Conservation (phyloP, 306 rosid species). For the Begonia masoniana region DNA sequence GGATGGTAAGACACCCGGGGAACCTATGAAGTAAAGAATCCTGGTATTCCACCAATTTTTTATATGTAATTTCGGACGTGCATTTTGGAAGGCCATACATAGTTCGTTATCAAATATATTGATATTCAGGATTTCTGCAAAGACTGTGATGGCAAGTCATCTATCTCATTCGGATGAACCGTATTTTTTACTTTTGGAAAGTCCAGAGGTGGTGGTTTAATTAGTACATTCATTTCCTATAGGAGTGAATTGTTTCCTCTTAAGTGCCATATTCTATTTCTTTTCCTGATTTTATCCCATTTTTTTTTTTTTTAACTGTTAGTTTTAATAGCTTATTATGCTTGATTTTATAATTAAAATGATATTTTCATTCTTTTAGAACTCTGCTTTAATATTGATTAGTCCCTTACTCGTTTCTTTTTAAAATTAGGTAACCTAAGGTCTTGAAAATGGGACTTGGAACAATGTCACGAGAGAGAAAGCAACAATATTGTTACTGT, state of each 20-base stretch:
- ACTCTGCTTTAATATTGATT: no score
- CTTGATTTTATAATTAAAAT: no score
- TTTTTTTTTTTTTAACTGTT: not conserved
- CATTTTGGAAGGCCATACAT: not conserved
- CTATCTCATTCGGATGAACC: constrained; percentile 64
- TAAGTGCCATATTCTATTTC: not conserved
- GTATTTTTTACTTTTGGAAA: constrained; percentile 81
- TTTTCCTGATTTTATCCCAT: not conserved
- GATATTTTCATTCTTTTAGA: no score
- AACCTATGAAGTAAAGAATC: constrained; percentile 98
- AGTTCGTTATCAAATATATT: constrained; percentile 11
- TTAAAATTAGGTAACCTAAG: constrained; percentile 68
- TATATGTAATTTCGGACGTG: not conserved
- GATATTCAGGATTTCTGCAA: constrained; percentile 70
- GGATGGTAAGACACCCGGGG: constrained; percentile 99
- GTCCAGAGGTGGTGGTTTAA: constrained; percentile 47
- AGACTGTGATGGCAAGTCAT: constrained; percentile 50
- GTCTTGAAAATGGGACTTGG: constrained; percentile 97
- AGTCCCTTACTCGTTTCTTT: constrained; percentile 6
- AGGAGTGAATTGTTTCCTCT: not conserved
- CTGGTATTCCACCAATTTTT: constrained; percentile 30
- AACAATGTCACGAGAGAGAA: constrained; percentile 80
- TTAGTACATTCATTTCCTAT: constrained; percentile 4
- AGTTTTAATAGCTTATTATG: no score
- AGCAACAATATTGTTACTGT: constrained; percentile 55